phyloP scores from a whole-genome alignment of 768 basidiomycete species.

The Collybia sp. region DNA sequence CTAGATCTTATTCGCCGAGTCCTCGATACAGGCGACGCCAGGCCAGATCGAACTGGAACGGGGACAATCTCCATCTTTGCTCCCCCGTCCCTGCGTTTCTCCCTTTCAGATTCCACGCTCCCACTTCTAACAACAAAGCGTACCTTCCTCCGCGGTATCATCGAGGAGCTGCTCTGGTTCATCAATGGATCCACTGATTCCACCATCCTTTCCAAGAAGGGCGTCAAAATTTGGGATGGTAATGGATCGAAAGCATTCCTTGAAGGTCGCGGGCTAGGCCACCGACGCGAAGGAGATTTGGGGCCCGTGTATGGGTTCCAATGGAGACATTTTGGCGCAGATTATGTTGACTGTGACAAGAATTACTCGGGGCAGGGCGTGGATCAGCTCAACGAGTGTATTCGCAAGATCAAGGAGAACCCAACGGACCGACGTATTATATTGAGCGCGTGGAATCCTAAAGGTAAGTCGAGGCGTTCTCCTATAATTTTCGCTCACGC shows the following conservation, averaged over 20 bases:
- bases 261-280: constrained; percentile 76
- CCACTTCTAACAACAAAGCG: constrained; percentile 95
- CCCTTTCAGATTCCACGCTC: constrained; percentile 66
- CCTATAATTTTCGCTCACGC: not conserved
- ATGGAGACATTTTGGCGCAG: constrained; percentile 92
- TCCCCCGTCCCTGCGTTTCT: constrained; percentile 86
- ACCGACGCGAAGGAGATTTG: constrained; percentile 86
- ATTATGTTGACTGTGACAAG: constrained; percentile 67
- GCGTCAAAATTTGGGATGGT: constrained; percentile 97
- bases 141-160: constrained; percentile 86
- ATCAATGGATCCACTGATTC: constrained; percentile 82
- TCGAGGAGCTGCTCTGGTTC: constrained; percentile 97
- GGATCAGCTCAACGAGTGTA: constrained; percentile 88
- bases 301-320: constrained; percentile 98
- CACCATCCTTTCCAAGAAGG: constrained; percentile 66
- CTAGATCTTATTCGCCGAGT: constrained; percentile 76
- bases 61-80: constrained; percentile 93
- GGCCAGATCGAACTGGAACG: constrained; percentile 92
- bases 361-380: constrained; percentile 84
- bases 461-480: constrained; percentile 47
- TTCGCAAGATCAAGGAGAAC: constrained; percentile 86
- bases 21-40: constrained; percentile 67
- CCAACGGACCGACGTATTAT: constrained; percentile 95
- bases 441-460: constrained; percentile 96
- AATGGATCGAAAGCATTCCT: constrained; percentile 89